Base-by-base conservation (phyloP, 345 rosid species). In the Lepidium didymum region DNA sequence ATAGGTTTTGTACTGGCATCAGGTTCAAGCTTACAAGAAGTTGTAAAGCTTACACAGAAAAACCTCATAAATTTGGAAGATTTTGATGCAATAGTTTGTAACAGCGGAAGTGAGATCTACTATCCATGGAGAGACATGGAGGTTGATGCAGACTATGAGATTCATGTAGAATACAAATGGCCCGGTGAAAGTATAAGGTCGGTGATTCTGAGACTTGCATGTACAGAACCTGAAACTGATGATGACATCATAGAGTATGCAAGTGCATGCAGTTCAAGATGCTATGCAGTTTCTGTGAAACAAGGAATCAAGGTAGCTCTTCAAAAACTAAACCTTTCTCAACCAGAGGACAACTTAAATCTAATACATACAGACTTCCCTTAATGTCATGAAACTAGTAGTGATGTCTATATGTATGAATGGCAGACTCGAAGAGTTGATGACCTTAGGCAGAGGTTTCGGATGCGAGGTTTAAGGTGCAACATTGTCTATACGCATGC, bases 391-490 rank as follows among this genome's bases (percentile, higher is more conserved):
- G 43, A 27, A 53, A 53, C 35, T 51, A 14, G 64, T 75, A 61
- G 25, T 70, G 51, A 55, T 12, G 68, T 60, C 45, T 25, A 31
- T 14, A 52, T 36, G 40, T 69, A 43, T 63, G 23, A 64, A 70
- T 80, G 54, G 74, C 86, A 92, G 96, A 78, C 81, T 54, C 82
- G 72, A 64, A 81, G 75, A 56, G 80, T 84, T 6, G 95, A 85
- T 68, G 86, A 88, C 59, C 82, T 92, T 19, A 87, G 80, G 34
- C 92, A 83, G 62, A 80, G 86, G 83, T 88, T 92, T 74, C 86
- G 93, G 16, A 90, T 86, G 92, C 77, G 96, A 80, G 96, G 93
- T 19, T 80, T 88, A 58, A 82, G 96, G 57, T 88, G 96, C 87
- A 84, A 83, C 70, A 59, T 82, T 45, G 78, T 86, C 75, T 88